phyloP scores from a whole-genome alignment of 169 alveolate genomes.

The Cryptosporidium viatorum region DNA sequence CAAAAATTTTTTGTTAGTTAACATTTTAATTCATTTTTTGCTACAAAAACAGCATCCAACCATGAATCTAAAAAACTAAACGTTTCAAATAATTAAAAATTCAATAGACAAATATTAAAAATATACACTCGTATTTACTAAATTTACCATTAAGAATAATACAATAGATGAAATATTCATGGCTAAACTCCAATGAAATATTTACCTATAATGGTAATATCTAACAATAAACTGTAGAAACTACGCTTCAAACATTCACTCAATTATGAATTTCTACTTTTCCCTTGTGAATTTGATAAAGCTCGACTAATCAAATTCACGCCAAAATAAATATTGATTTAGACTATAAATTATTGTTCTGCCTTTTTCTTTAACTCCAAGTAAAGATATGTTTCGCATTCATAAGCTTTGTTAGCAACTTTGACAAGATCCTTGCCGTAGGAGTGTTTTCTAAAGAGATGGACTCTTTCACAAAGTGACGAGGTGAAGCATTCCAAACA shows the following conservation, averaged over 20 bases:
- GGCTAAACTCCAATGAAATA: not conserved
- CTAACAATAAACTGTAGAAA: not conserved
- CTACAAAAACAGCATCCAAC: too few relatives aligned
- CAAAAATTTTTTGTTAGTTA: too few relatives aligned
- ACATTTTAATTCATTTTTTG: too few relatives aligned
- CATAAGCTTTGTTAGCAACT: not conserved
- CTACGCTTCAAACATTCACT: not conserved
- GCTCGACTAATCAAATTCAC: not conserved
- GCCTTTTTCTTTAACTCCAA: not conserved
- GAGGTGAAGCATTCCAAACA: constrained; percentile 5
- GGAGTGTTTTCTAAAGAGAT: constrained; percentile 5
- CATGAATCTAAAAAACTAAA: too few relatives aligned
- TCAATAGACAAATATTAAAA: too few relatives aligned
- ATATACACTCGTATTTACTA: too few relatives aligned
- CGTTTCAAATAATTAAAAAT: too few relatives aligned
- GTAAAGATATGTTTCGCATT: constrained; percentile 31
- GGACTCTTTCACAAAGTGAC: constrained; percentile 6
- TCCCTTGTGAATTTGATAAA: not conserved
- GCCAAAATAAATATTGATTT: not conserved
- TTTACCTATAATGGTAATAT: not conserved
- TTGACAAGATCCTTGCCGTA: constrained; percentile 9
- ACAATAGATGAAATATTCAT: too few relatives aligned
- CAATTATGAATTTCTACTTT: not conserved
- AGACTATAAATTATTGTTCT: not conserved
- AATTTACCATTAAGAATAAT: too few relatives aligned